These are phyloP conservation scores for Fusarium tricinctum DNA, from an alignment of 2,329 filamentous ascomycete genomes.

Conservation along the genomic window DNA sequence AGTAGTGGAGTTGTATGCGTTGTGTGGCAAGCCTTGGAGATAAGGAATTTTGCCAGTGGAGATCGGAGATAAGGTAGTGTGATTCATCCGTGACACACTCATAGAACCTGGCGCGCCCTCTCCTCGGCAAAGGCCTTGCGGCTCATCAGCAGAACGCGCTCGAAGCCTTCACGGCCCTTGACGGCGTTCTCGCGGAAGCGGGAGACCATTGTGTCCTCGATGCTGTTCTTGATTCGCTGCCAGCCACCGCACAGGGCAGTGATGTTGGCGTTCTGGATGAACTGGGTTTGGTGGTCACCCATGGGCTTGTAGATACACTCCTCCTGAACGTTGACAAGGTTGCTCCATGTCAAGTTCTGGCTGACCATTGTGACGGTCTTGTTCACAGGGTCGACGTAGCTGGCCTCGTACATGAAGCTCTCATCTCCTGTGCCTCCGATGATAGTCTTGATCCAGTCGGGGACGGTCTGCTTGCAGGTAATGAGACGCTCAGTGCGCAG, in stretches of 20 bases:
- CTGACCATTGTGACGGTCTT: constrained; percentile 97
- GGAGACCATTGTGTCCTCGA: constrained; percentile 91
- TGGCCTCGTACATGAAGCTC: constrained; percentile 93
- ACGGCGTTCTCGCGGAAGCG: constrained; percentile 92
- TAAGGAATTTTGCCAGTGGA: constrained; percentile 19
- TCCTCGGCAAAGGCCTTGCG: constrained; percentile 92
- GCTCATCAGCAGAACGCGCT: constrained; percentile 94
- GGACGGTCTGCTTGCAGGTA: constrained; percentile 73
- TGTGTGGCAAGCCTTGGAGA: constrained; percentile 28
- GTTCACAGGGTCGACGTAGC: constrained; percentile 86
- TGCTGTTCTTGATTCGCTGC: constrained; percentile 96
- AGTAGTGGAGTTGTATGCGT: constrained; percentile 45
- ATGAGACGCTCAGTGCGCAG: constrained; percentile 74
- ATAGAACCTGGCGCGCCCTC: constrained; percentile 68
- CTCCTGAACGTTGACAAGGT: constrained; percentile 92
- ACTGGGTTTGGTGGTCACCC: constrained; percentile 75
- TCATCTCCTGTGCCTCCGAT: constrained; percentile 81
- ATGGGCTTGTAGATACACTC: constrained; percentile 87
- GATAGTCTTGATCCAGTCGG: constrained; percentile 84
- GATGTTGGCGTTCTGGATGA: constrained; percentile 91
- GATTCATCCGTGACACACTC: constrained; percentile 17
- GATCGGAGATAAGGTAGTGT: constrained; percentile 15
- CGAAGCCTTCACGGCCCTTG: constrained; percentile 94
- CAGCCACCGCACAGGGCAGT: constrained; percentile 95
- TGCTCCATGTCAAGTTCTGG: constrained; percentile 92